Evolutionary conservation across 768 basidiomycete species (phyloP).

Genomic region (Auriculariales sp.): DNA sequence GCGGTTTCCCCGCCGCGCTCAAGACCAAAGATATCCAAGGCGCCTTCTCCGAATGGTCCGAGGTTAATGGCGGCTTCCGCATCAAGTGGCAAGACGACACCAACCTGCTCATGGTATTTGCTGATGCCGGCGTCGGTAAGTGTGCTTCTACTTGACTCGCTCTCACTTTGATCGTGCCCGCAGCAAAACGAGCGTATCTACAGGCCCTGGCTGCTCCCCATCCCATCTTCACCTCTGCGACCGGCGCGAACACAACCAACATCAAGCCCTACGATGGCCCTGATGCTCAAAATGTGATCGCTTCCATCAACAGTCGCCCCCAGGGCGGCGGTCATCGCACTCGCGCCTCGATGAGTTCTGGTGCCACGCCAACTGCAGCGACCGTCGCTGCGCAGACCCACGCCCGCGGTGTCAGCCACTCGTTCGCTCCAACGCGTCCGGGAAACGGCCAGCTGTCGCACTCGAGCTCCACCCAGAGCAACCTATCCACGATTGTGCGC

Average conservation of each 20-base stretch:
- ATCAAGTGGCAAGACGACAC: slow-evolving; percentile 99
- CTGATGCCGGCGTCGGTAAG: slow-evolving; percentile 81
- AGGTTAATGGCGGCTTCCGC: slow-evolving; percentile 80
- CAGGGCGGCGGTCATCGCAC: slow-evolving; percentile 52
- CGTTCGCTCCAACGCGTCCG: slow-evolving; percentile 15
- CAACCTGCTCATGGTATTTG: slow-evolving; percentile 87
- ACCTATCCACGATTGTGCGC: slow-evolving; percentile 19
- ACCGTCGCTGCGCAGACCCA: slow-evolving; percentile 18
- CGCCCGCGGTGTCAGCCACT: slow-evolving; percentile 12
- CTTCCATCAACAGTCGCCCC: slow-evolving; percentile 64
- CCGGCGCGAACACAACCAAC: slow-evolving; percentile 35
- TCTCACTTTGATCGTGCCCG: neutral
- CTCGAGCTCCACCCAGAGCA: slow-evolving; percentile 5
- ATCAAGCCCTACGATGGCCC: slow-evolving; percentile 91
- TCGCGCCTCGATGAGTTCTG: slow-evolving; percentile 30
- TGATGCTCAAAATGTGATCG: slow-evolving; percentile 78
- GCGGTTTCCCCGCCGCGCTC: slow-evolving; percentile 88
- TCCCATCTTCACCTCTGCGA: slow-evolving; percentile 42
- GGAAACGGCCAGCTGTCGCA: neutral
- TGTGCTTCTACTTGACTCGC: slow-evolving; percentile 10
- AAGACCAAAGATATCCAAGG: slow-evolving; percentile 94
- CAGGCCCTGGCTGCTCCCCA: slow-evolving; percentile 76
- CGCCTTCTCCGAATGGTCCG: slow-evolving; percentile 84
- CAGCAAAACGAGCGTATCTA: slow-evolving; percentile 93
- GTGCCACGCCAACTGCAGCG: slow-evolving; percentile 18